A percentile compares a stretch with the other conserved stretches of the same genome.
Conservation (phyloP, 2,329 filamentous ascomycete species). For the Magnaporthiopsis rhizophila region DNA sequence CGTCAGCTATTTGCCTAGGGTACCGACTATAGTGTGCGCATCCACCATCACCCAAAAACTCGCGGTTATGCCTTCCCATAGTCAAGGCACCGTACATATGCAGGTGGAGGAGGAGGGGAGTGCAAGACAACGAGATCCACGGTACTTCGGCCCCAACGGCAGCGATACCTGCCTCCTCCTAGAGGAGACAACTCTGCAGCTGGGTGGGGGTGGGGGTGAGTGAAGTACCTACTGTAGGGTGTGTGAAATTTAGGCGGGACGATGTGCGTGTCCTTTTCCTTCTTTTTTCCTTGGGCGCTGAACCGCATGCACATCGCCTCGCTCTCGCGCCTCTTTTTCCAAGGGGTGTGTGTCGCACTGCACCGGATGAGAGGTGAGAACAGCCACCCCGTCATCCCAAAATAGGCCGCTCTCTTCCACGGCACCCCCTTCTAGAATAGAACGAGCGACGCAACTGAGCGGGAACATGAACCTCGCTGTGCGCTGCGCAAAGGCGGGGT, state of each 20-base stretch:
- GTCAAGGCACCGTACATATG: neutral
- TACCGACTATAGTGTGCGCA: too few species aligned
- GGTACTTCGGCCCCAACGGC: neutral
- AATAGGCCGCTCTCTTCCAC: neutral
- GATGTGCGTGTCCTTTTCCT: neutral
- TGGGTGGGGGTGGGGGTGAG: neutral
- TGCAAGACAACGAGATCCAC: neutral
- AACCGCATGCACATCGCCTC: conserved; percentile 3
- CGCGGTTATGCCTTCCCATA: neutral
- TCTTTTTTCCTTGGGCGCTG: neutral
- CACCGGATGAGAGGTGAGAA: neutral
- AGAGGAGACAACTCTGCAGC: neutral
- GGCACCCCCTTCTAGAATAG: neutral
- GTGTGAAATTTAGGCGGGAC: neutral
- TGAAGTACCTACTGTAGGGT: neutral
- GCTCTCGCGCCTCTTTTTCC: neutral
- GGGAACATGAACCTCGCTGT: neutral
- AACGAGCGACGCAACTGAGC: neutral
- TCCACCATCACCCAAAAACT: neutral
- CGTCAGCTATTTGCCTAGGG: neutral
- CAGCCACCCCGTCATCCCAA: conserved; percentile 4
- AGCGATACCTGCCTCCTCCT: neutral
- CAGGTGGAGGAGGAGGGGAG: neutral
- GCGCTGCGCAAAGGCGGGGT: too few species aligned
- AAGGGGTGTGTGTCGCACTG: neutral